phyloP scores from a whole-genome alignment of 148 eudicot species.

The Camellia japonica region DNA sequence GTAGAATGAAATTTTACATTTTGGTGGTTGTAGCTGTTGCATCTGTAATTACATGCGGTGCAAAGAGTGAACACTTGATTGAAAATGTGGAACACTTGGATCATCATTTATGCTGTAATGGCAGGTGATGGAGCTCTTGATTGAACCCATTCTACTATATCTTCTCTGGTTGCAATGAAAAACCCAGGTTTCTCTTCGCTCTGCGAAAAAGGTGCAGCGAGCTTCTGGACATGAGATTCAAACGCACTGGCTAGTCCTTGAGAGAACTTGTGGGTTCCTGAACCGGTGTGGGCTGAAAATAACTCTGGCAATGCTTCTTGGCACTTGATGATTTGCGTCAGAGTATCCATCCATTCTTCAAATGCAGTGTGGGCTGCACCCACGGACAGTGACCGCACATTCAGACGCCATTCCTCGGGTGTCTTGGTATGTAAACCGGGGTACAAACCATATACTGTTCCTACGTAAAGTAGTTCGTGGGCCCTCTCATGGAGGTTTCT shows the following conservation, averaged over 20 bases:
- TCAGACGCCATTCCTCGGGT: constrained; percentile 76
- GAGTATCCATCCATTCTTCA: constrained; percentile 90
- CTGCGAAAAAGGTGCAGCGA: constrained; percentile 68
- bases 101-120: constrained; percentile 22
- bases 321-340: constrained; percentile 55
- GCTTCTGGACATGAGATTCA: constrained; percentile 63
- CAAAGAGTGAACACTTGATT: no score
- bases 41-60: no score
- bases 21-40: no score
- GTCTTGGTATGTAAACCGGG: constrained; percentile 87
- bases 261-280: constrained; percentile 93
- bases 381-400: constrained; percentile 78
- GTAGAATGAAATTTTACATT: not conserved
- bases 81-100: no score
- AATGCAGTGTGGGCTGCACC: constrained; percentile 93
- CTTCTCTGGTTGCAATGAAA: constrained; percentile 70
- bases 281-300: constrained; percentile 76
- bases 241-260: constrained; percentile 76
- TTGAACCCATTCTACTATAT: constrained; percentile 67
- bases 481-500: constrained; percentile 62
- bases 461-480: constrained; percentile 83
- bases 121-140: constrained; percentile 41
- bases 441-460: constrained; percentile 68
- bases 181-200: constrained; percentile 76
- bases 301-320: constrained; percentile 63